Base-by-base conservation (phyloP, 225 moss, liverwort and hornwort genomes). In the Climacium dendroides region DNA sequence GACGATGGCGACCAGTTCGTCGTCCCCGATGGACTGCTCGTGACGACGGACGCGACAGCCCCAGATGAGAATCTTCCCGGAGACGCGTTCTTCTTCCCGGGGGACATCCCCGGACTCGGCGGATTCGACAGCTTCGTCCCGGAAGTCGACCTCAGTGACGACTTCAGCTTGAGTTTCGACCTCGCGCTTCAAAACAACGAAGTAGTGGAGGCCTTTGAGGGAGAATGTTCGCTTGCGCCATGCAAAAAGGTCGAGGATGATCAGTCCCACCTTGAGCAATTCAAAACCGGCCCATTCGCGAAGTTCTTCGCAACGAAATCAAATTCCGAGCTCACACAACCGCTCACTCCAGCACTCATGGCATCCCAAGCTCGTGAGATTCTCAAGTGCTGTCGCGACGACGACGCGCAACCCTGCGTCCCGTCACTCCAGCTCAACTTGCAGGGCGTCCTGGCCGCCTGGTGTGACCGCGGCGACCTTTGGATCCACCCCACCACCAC, bases 61-160 rank as follows among this genome's bases (percentile, higher is more conserved):
- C 53, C 78, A 19, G 88, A 87, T 11, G 86, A 78, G 16, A 74
- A 76, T 35, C 78, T 92, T 23, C 47, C 79, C 12, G 87, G 84
- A 4, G 92, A 94, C 13, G 90, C 80, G 15, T 91, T 90, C 41
- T 92, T 92, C 81, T 85, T 90, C 35, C 89, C 94, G 5, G 90
- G 90, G 6, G 94, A 94, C 69, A 94, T 94, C 77, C 91, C 92
- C 15, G 93, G 92, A 57, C 92, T 93, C 24, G 86, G 90, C 32
- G 91, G 88, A 43, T 91, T 91, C 73, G 88, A 89, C 22, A 90
- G 84, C 73, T 91, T 94, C 47, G 93, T 91, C 43, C 89, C 86
- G 37, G 84, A 53, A 29, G 80, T 92, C 81, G 89, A 90, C 88
- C 35, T 93, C 54, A 83, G 85, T 45, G 92, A 90, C 67, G 90